phyloP scores from a whole-genome alignment of 441 rosid species.

The Jatropha multifida region DNA sequence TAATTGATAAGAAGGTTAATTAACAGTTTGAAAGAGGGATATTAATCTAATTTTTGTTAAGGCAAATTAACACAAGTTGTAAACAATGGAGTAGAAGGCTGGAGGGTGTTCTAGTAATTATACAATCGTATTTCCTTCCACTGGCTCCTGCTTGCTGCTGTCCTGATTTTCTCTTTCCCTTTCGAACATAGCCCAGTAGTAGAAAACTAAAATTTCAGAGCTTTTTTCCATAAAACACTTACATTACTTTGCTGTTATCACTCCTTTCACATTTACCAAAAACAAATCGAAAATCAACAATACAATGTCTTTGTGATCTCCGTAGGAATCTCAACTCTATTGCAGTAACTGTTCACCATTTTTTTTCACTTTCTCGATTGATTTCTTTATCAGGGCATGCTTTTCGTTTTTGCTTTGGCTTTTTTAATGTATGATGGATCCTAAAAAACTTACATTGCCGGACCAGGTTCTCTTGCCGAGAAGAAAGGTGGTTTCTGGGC shows the following conservation, averaged over 20 bases:
- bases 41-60: no score
- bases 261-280: background rate
- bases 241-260: background rate
- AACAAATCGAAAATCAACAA: background rate
- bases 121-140: background rate
- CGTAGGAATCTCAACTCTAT: background rate
- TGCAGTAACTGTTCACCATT: slow-evolving; percentile 4
- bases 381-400: background rate
- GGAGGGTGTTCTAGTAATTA: slow-evolving; percentile 8
- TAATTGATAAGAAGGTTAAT: no score
- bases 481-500: slow-evolving; percentile 46
- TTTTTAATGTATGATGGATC: slow-evolving; percentile 35
- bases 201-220: no score
- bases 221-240: background rate
- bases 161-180: no score
- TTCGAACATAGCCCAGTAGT: no score
- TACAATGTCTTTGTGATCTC: background rate
- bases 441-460: slow-evolving; percentile 37
- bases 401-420: no score
- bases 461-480: slow-evolving; percentile 48
- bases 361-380: background rate
- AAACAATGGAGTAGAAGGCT: no score
- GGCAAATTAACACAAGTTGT: no score
- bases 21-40: no score
- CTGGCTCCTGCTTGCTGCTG: no score